These are phyloP conservation scores for Exophiala spinifera DNA, from an alignment of 2,329 filamentous ascomycete species.

Conservation along the genomic window DNA sequence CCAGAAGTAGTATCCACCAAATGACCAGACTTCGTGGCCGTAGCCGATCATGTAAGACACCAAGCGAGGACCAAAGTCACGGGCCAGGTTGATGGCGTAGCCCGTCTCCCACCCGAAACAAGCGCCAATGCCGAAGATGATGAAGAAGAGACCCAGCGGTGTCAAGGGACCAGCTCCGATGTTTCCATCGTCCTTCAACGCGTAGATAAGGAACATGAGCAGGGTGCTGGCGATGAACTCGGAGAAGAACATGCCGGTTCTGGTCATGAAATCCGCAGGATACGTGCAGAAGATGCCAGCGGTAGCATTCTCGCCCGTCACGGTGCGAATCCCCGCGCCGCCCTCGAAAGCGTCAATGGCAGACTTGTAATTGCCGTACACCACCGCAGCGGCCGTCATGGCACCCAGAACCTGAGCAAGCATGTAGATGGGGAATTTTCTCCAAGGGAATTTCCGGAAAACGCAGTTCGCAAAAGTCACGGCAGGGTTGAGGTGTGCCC, in stretches of 20 bases:
- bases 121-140: constrained; percentile 70
- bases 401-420: constrained; percentile 65
- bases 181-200: constrained; percentile 52
- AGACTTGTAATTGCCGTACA: constrained; percentile 62
- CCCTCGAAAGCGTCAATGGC: constrained; percentile 66
- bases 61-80: constrained; percentile 68
- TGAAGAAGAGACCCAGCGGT: constrained; percentile 65
- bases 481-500: constrained; percentile 68
- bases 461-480: constrained; percentile 68
- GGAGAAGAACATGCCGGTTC: constrained; percentile 66
- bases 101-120: constrained; percentile 75
- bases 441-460: constrained; percentile 66
- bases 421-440: constrained; percentile 66
- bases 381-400: constrained; percentile 59
- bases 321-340: constrained; percentile 56
- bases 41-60: constrained; percentile 68
- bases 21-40: constrained; percentile 63
- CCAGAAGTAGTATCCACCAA: constrained; percentile 71
- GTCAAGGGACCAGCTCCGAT: constrained; percentile 55
- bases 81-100: constrained; percentile 70
- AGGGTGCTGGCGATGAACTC: constrained; percentile 67
- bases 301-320: constrained; percentile 57
- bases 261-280: constrained; percentile 59
- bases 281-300: constrained; percentile 74
- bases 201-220: constrained; percentile 70